A percentile compares a stretch with the other conserved stretches of the same genome.
phyloP scores from a whole-genome alignment of 2,329 filamentous ascomycete species.

The Dichotomopilus funicola region DNA sequence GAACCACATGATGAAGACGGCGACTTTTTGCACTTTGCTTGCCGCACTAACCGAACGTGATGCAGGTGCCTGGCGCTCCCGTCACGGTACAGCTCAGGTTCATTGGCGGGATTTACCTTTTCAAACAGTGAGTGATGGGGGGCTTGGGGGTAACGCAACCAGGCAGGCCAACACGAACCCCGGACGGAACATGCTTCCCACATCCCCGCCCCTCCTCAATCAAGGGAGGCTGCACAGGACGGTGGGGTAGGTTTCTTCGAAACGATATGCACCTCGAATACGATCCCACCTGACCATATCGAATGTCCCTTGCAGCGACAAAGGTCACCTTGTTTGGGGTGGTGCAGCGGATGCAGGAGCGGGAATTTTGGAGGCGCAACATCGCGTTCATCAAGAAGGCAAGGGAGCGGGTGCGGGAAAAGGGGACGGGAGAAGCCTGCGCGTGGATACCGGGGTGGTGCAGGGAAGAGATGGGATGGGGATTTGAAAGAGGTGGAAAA shows the following conservation, averaged over 20 bases:
- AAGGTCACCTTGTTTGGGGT: not conserved
- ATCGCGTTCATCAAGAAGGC: not conserved
- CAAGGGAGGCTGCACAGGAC: not conserved
- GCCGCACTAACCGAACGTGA: not conserved
- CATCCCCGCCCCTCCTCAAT: no score
- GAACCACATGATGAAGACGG: no score
- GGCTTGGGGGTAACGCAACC: not conserved
- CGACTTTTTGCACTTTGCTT: not conserved
- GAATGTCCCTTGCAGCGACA: not conserved
- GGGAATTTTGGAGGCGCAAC: not conserved
- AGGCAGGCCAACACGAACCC: no score
- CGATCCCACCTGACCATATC: not conserved
- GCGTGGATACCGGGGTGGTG: no score
- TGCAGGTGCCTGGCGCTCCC: not conserved
- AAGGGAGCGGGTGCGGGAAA: not conserved
- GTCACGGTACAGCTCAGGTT: not conserved
- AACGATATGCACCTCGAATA: conserved; percentile 7
- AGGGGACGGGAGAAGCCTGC: no score
- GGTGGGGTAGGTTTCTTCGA: not conserved
- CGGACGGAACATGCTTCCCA: no score
- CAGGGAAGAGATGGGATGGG: no score
- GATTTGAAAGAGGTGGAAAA: no score
- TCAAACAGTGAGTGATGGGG: not conserved
- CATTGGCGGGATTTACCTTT: not conserved
- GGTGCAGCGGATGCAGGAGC: not conserved